Conservation (phyloP, 345 rosid genomes). For the Pseudoturritis turrita region DNA sequence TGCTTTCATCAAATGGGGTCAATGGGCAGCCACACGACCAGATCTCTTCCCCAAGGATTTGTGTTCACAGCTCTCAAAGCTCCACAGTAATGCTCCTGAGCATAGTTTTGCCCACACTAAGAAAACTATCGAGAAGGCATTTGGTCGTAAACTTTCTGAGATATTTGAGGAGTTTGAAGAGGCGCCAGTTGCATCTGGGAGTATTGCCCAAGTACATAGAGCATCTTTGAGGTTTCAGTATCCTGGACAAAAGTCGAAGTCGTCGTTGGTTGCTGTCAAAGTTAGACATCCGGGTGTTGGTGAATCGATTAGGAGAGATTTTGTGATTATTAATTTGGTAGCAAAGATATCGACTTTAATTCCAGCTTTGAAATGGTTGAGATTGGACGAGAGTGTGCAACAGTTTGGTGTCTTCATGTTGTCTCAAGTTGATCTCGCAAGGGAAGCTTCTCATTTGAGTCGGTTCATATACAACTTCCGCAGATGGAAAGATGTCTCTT, state of each 20-base stretch:
- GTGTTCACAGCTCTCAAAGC: constrained; percentile 87
- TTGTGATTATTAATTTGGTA: constrained; percentile 66
- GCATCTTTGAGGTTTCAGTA: constrained; percentile 79
- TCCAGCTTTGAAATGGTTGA: constrained; percentile 87
- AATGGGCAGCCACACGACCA: constrained; percentile 99
- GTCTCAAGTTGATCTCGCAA: constrained; percentile 99
- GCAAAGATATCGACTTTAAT: constrained; percentile 69
- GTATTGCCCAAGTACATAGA: constrained; percentile 97
- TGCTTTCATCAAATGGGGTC: constrained; percentile 99
- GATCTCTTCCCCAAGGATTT: constrained; percentile 93
- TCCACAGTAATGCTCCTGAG: constrained; percentile 83
- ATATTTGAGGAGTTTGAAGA: constrained; percentile 93
- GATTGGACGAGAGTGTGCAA: constrained; percentile 93
- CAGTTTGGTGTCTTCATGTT: constrained; percentile 98
- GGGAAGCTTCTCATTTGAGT: constrained; percentile 97
- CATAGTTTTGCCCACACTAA: constrained; percentile 86
- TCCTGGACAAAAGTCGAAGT: constrained; percentile 73
- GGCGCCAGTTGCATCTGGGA: constrained; percentile 90
- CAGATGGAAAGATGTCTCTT: constrained; percentile 96
- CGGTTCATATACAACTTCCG: constrained; percentile 94
- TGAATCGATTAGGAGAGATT: constrained; percentile 92
- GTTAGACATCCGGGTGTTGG: constrained; percentile 99
- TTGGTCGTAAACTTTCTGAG: constrained; percentile 78
- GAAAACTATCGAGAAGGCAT: constrained; percentile 83
- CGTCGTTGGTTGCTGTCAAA: constrained; percentile 89